A percentile compares a stretch with the other conserved stretches of the same genome.
phyloP scores from a whole-genome alignment of 1,139 yeast genomes.

The Sugiyamaella japonica region DNA sequence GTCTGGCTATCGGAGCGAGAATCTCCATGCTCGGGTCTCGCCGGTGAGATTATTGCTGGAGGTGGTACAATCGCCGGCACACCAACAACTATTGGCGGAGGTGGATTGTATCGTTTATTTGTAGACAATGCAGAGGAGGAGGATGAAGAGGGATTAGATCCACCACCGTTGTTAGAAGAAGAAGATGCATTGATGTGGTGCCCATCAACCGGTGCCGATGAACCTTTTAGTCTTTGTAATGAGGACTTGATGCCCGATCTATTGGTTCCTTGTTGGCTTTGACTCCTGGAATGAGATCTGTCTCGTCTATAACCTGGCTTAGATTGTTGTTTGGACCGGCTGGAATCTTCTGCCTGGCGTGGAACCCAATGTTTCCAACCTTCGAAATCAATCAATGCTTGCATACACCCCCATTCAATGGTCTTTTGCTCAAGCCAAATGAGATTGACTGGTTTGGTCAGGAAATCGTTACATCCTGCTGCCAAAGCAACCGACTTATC shows the following conservation, averaged over 20 bases:
- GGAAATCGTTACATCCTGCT: slow-evolving; percentile 95
- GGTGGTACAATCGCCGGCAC: slow-evolving; percentile 17
- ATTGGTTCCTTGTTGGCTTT: not conserved
- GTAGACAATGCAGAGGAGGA: slow-evolving; percentile 1
- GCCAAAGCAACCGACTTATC: slow-evolving; percentile 90
- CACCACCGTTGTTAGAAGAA: not conserved
- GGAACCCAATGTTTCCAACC: slow-evolving; percentile 90
- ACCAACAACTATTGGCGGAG: slow-evolving; percentile 14
- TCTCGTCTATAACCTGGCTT: slow-evolving; percentile 12
- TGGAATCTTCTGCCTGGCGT: slow-evolving; percentile 24
- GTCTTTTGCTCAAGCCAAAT: slow-evolving; percentile 93
- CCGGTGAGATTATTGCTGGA: slow-evolving; percentile 19
- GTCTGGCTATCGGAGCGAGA: slow-evolving; percentile 12
- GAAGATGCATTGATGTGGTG: not conserved
- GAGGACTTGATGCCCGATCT: slow-evolving; percentile 2
- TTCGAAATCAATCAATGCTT: slow-evolving; percentile 92
- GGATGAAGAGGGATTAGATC: not conserved
- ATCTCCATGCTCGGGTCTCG: slow-evolving; percentile 14
- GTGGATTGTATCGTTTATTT: slow-evolving; percentile 6
- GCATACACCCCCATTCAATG: slow-evolving; percentile 94
- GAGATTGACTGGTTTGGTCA: slow-evolving; percentile 95
- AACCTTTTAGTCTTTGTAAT: slow-evolving; percentile 9
- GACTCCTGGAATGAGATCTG: slow-evolving; percentile 18
- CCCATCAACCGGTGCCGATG: slow-evolving; percentile 6
- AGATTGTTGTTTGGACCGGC: slow-evolving; percentile 10